Conservation (phyloP, 768 basidiomycete genomes). For the Cantharellus anzutake region DNA sequence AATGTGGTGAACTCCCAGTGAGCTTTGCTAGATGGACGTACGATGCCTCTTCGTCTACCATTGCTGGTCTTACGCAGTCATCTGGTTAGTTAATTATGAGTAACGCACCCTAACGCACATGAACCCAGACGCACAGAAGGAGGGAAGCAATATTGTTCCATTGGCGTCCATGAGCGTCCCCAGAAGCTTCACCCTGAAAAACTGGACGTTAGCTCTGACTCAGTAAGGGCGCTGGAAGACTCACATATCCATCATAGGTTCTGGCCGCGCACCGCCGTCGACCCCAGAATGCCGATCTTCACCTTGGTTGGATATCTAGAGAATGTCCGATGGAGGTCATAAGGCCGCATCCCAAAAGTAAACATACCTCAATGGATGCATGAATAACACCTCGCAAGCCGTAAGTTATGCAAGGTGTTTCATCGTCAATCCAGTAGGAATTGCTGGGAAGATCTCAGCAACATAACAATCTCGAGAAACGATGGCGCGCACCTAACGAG, state of each 20-base stretch:
- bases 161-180: slow-evolving; percentile 35
- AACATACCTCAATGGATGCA: slow-evolving; percentile 48
- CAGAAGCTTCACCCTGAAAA: slow-evolving; percentile 55
- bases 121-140: slow-evolving; percentile 48
- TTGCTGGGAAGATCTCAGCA: slow-evolving; percentile 31
- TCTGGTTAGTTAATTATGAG: slow-evolving; percentile 24
- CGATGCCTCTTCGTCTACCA: slow-evolving; percentile 42
- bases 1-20: slow-evolving; percentile 44
- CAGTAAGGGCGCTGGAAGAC: slow-evolving; percentile 8
- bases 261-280: slow-evolving; percentile 71
- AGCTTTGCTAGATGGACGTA: slow-evolving; percentile 53
- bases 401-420: slow-evolving; percentile 84
- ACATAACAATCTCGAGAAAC: not conserved
- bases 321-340: not conserved
- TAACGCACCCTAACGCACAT: not conserved
- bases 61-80: slow-evolving; percentile 52
- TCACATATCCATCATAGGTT: slow-evolving; percentile 90
- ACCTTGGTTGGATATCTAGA: slow-evolving; percentile 44
- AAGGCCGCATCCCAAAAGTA: not conserved
- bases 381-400: slow-evolving; percentile 90
- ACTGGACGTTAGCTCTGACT: not conserved
- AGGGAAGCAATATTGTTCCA: slow-evolving; percentile 39
- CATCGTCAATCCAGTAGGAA: slow-evolving; percentile 91
- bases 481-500: slow-evolving; percentile 43
- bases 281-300: slow-evolving; percentile 88